phyloP scores from a whole-genome alignment of 2,329 filamentous ascomycete species.

The Ophiosphaerella narmari region DNA sequence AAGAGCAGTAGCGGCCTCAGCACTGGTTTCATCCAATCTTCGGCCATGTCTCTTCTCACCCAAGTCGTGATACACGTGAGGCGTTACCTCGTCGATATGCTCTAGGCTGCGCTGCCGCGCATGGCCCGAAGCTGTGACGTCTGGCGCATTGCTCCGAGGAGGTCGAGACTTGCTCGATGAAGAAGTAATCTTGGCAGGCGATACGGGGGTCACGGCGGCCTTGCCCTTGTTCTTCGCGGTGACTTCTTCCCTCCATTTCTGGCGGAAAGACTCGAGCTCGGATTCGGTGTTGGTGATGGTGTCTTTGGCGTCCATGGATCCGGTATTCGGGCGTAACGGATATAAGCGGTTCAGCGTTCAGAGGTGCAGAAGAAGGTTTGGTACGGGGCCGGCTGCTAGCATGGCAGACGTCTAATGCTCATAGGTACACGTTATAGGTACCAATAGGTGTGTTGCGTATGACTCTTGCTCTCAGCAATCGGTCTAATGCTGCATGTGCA shows the following conservation, averaged over 20 bases:
- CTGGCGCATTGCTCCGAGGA: constrained; percentile 30
- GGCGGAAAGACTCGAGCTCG: constrained; percentile 84
- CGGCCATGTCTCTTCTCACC: constrained; percentile 53
- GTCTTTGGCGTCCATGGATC: constrained; percentile 22
- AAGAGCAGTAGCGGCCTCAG: constrained; percentile 35
- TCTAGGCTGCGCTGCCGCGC: constrained; percentile 35
- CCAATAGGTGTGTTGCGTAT: background rate
- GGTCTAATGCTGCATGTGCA: constrained; percentile 5
- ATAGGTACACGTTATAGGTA: constrained; percentile 21
- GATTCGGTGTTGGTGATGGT: constrained; percentile 50
- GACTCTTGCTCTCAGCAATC: constrained; percentile 1
- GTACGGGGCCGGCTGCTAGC: constrained; percentile 7
- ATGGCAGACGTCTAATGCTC: constrained; percentile 12
- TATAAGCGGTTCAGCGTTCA: constrained; percentile 17
- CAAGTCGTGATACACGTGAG: constrained; percentile 51
- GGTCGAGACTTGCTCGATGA: constrained; percentile 27
- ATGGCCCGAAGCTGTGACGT: constrained; percentile 26
- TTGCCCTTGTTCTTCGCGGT: constrained; percentile 53
- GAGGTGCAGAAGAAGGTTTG: constrained; percentile 14
- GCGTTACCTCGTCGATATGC: constrained; percentile 48
- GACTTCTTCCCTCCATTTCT: constrained; percentile 85
- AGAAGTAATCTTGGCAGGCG: constrained; percentile 17
- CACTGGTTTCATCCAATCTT: constrained; percentile 50
- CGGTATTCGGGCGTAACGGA: constrained; percentile 21
- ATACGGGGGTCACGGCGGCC: constrained; percentile 17